Conservation (phyloP, 2,329 filamentous ascomycete species). For the Penicillium olsonii region DNA sequence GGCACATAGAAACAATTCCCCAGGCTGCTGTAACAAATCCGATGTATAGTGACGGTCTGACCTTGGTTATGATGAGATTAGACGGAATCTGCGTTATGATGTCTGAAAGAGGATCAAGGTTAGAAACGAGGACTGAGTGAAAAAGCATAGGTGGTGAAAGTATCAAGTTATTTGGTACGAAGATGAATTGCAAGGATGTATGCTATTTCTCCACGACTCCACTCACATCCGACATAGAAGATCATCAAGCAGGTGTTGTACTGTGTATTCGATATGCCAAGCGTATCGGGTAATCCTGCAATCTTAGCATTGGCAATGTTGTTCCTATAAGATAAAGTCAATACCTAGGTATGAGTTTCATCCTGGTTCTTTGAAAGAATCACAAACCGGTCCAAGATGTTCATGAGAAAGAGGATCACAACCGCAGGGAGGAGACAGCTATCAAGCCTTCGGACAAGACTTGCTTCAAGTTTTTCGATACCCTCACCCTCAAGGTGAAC, state of each 20-base stretch:
- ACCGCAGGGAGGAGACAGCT: constrained; percentile 9
- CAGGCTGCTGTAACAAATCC: constrained; percentile 57
- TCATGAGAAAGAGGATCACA: constrained; percentile 11
- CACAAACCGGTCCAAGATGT: constrained; percentile 10
- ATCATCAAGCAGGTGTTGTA: constrained; percentile 13
- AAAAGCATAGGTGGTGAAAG: too few species aligned
- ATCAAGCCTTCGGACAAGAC: constrained; percentile 7
- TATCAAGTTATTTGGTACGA: too few species aligned
- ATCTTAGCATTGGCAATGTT: constrained; percentile 14
- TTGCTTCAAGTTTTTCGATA: constrained; percentile 2
- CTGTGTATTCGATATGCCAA: constrained; percentile 5
- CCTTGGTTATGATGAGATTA: constrained; percentile 52
- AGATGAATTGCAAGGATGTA: too few species aligned
- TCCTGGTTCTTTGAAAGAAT: neutral
- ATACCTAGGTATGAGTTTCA: neutral
- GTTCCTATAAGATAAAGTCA: neutral
- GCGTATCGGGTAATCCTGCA: constrained; percentile 5
- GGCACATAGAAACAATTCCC: constrained; percentile 60
- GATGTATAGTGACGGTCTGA: constrained; percentile 54
- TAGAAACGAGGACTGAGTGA: neutral
- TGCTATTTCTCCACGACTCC: too few species aligned
- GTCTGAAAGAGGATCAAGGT: constrained; percentile 2
- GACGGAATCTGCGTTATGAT: constrained; percentile 41
- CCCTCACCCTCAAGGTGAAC: neutral
- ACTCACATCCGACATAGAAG: constrained; percentile 12